Conservation (phyloP, 148 eudicot species). For the Simmondsia chinensis region DNA sequence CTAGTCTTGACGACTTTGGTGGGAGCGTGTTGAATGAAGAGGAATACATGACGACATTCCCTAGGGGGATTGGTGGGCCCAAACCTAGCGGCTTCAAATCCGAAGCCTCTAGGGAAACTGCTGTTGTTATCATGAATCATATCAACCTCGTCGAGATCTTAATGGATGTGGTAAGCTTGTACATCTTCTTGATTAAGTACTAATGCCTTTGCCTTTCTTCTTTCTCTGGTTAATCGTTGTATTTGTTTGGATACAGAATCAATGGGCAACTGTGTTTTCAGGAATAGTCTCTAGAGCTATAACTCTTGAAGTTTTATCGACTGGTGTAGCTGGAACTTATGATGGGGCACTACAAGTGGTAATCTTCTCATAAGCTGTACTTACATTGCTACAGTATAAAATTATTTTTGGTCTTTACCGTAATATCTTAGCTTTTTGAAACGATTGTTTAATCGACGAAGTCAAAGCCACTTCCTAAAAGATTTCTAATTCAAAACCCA, state of each 20-base stretch:
- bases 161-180: slow-evolving; percentile 93
- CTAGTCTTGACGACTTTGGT: slow-evolving; percentile 24
- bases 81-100: slow-evolving; percentile 60
- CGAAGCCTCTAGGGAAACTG: slow-evolving; percentile 78
- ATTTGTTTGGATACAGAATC: slow-evolving; percentile 44
- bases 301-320: slow-evolving; percentile 75
- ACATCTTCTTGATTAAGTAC: no score
- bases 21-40: slow-evolving; percentile 56
- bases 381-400: no score
- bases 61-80: slow-evolving; percentile 72
- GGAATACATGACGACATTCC: slow-evolving; percentile 65
- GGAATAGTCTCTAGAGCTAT: slow-evolving; percentile 84
- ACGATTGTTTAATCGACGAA: no score
- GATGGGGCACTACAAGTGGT: slow-evolving; percentile 97
- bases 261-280: slow-evolving; percentile 72
- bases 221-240: no score
- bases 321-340: slow-evolving; percentile 91
- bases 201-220: background rate
- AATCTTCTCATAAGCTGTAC: no score
- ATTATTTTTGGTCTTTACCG: no score
- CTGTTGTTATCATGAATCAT: slow-evolving; percentile 79
- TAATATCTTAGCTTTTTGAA: no score
- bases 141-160: slow-evolving; percentile 65
- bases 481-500: no score
- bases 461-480: no score